Evolutionary conservation across 176 grass and related monocot species (phyloP).

Genomic region (Oryza longistaminata): DNA sequence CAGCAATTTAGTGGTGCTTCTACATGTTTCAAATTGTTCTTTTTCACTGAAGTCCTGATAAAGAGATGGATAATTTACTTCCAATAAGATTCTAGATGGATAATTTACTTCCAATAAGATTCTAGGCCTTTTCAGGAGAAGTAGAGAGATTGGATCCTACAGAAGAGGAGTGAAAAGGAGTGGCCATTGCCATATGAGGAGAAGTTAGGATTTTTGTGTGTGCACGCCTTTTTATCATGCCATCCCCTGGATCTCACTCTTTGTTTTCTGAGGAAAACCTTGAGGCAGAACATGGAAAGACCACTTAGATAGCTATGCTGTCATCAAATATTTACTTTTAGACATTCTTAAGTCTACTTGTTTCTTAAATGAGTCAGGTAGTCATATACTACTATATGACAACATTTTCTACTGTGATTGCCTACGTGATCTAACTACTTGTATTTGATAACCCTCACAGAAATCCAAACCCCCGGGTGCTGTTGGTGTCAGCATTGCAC

Average conservation of each 20-base stretch:
- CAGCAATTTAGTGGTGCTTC: background rate
- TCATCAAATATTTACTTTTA: background rate
- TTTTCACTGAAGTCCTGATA: background rate
- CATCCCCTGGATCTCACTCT: background rate
- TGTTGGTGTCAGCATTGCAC: constrained; percentile 92
- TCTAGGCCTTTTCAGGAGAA: background rate
- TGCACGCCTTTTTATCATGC: background rate
- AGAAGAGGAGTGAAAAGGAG: background rate
- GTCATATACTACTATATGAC: background rate
- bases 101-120: background rate
- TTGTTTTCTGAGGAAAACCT: background rate
- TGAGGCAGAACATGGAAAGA: background rate
- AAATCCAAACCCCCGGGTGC: constrained; percentile 79
- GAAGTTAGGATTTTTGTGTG: background rate
- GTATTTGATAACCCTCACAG: constrained; percentile 43
- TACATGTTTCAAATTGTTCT: background rate
- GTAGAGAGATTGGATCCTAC: background rate
- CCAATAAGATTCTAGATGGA: background rate
- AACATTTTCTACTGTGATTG: constrained; percentile 2
- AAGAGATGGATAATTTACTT: too few species aligned
- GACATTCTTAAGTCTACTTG: background rate
- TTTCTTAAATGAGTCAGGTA: background rate
- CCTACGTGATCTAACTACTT: constrained; percentile 6
- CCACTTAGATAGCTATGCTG: background rate
- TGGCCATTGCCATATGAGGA: background rate